phyloP scores from a whole-genome alignment of 2,329 filamentous ascomycete genomes.

The Aspergillus japonicus region DNA sequence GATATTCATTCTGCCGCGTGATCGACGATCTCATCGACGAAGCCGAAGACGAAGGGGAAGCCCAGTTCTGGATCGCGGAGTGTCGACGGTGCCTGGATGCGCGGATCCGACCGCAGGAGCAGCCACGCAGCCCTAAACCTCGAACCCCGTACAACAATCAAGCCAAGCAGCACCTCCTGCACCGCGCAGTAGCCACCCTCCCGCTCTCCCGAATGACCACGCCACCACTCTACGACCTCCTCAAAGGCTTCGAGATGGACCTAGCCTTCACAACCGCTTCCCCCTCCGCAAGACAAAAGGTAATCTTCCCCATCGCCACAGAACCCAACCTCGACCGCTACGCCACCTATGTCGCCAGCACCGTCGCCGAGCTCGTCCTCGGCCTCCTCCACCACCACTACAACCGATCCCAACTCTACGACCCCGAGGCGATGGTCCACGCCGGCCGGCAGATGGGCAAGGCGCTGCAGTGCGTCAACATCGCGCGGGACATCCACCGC shows the following conservation, averaged over 20 bases:
- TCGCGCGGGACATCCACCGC: slow-evolving; percentile 68
- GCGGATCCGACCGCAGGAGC: neutral
- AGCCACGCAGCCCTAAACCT: neutral
- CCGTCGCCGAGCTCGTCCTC: slow-evolving; percentile 67
- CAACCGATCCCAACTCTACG: neutral
- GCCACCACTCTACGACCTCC: slow-evolving; percentile 61
- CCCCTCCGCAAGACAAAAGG: slow-evolving; percentile 14
- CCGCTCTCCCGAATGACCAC: slow-evolving; percentile 58
- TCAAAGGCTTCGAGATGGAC: slow-evolving; percentile 69
- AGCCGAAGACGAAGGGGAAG: slow-evolving; percentile 43
- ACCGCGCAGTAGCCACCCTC: slow-evolving; percentile 53
- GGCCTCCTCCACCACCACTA: slow-evolving; percentile 36
- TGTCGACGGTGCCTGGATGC: neutral
- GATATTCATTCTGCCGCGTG: slow-evolving; percentile 71
- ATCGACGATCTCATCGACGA: slow-evolving; percentile 73
- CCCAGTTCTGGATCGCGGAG: neutral
- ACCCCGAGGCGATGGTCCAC: slow-evolving; percentile 20
- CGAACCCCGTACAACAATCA: too few species aligned
- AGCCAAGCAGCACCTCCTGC: neutral
- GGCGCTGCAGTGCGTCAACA: slow-evolving; percentile 75
- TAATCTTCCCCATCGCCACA: slow-evolving; percentile 56
- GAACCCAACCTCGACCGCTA: slow-evolving; percentile 63
- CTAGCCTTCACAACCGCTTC: slow-evolving; percentile 50
- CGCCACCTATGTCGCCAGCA: slow-evolving; percentile 67
- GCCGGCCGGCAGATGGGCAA: slow-evolving; percentile 58